These are phyloP conservation scores for Colletotrichum sp. DNA, from an alignment of 2,329 filamentous ascomycete species.

Conservation along the genomic window DNA sequence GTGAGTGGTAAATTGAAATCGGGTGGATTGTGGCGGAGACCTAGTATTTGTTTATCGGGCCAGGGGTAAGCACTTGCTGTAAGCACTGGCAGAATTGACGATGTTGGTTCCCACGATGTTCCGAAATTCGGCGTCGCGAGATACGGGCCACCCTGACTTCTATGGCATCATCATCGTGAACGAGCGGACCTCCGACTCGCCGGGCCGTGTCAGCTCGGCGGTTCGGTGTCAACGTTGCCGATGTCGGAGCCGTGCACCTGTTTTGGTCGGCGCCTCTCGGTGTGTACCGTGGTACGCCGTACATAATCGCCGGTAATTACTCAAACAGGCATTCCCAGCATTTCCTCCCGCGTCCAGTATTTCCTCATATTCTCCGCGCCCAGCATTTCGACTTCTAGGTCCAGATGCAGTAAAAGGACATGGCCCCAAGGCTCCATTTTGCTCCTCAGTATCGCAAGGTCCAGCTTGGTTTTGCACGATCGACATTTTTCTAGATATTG, in stretches of 20 bases:
- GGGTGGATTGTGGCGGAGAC: neutral
- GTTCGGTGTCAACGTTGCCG: neutral
- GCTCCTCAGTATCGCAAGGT: conserved; percentile 63
- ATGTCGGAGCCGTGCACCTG: neutral
- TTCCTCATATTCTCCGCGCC: conserved; percentile 86
- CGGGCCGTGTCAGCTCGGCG: neutral
- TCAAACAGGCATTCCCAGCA: conserved; percentile 72
- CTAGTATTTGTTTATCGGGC: neutral
- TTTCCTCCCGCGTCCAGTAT: conserved; percentile 81
- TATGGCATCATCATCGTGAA: neutral
- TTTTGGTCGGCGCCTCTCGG: neutral
- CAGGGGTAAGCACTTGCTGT: neutral
- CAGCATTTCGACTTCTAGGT: conserved; percentile 80
- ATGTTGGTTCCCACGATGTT: neutral
- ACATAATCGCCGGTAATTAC: neutral
- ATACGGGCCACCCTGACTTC: neutral
- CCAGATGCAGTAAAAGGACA: conserved; percentile 82
- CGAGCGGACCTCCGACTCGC: neutral
- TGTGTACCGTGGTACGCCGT: neutral
- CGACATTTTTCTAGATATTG: conserved; percentile 69
- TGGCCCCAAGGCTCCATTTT: conserved; percentile 80
- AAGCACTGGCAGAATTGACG: neutral
- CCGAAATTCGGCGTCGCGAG: neutral
- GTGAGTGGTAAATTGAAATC: neutral
- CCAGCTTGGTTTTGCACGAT: conserved; percentile 64